phyloP scores from a whole-genome alignment of 2,329 filamentous ascomycete species.

The Beauveria caledonica region DNA sequence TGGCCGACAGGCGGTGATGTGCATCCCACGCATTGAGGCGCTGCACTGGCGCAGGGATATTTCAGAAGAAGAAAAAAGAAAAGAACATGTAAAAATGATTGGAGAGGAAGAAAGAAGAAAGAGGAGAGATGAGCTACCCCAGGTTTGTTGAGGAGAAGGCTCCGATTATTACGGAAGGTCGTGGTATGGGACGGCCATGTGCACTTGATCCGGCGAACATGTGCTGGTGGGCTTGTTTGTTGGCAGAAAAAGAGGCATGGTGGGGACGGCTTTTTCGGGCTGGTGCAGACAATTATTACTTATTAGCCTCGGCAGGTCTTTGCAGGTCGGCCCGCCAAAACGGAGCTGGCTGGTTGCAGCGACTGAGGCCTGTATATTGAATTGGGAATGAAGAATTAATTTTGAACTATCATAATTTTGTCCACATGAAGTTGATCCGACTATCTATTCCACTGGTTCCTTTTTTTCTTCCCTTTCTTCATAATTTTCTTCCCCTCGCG shows the following conservation, averaged over 20 bases:
- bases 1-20: slow-evolving; percentile 1
- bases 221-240: not conserved
- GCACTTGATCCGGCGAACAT: slow-evolving; percentile 11
- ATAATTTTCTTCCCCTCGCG: no score
- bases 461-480: no score
- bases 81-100: not conserved
- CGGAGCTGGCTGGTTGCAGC: not conserved
- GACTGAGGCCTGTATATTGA: no score
- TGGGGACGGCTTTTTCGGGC: slow-evolving; percentile 13
- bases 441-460: no score
- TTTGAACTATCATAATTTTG: no score
- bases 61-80: not conserved
- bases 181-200: not conserved
- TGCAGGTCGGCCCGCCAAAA: not conserved
- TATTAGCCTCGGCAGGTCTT: slow-evolving; percentile 18
- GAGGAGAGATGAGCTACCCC: not conserved
- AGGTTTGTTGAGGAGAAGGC: slow-evolving; percentile 8
- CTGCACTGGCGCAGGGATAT: not conserved
- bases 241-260: not conserved
- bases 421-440: no score
- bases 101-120: not conserved
- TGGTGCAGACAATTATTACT: slow-evolving; percentile 5
- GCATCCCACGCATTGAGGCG: not conserved
- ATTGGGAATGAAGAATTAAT: no score
- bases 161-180: slow-evolving; percentile 1